Percentiles rank a stretch among this genome's conserved stretches.
Evolutionary conservation across 768 basidiomycete genomes (phyloP).

Genomic region (Psilocybe cyanescens): DNA sequence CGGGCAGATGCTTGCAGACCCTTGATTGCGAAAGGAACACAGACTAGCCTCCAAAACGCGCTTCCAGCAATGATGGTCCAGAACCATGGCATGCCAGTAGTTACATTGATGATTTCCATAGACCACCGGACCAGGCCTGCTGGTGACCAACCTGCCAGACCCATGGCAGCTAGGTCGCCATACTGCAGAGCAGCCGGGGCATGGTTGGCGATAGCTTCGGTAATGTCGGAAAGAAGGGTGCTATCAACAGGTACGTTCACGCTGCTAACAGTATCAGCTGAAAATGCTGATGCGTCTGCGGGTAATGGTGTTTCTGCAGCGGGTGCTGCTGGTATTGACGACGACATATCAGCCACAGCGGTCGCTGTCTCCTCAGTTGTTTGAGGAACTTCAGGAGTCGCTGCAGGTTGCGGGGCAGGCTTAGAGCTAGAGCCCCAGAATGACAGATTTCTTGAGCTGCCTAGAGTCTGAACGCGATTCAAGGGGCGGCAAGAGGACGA

Average conservation of each 20-base stretch:
- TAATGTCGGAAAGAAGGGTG: slow-evolving; percentile 15
- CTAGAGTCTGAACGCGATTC: not conserved
- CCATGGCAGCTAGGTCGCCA: slow-evolving; percentile 74
- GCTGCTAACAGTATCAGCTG: slow-evolving; percentile 8
- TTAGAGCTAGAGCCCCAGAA: slow-evolving; percentile 15
- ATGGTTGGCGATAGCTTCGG: slow-evolving; percentile 29
- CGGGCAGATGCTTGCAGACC: slow-evolving; percentile 61
- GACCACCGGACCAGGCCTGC: slow-evolving; percentile 65
- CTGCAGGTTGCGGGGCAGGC: not conserved
- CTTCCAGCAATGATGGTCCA: slow-evolving; percentile 76
- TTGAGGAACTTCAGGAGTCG: not conserved
- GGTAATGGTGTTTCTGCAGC: not conserved
- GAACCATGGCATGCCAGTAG: slow-evolving; percentile 80
- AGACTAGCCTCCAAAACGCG: slow-evolving; percentile 58
- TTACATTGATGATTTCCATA: slow-evolving; percentile 67
- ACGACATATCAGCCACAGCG: not conserved
- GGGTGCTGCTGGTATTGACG: not conserved
- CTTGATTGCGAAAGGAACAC: slow-evolving; percentile 64
- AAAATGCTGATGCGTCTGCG: not conserved
- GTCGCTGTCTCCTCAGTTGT: not conserved
- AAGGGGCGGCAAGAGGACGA: not conserved
- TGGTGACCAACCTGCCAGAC: slow-evolving; percentile 65
- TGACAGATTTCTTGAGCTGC: slow-evolving; percentile 6
- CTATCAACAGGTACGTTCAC: slow-evolving; percentile 13
- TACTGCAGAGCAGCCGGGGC: slow-evolving; percentile 58